These are phyloP conservation scores for Francoa sonchifolia DNA, from an alignment of 441 rosid genomes.

Conservation along the genomic window DNA sequence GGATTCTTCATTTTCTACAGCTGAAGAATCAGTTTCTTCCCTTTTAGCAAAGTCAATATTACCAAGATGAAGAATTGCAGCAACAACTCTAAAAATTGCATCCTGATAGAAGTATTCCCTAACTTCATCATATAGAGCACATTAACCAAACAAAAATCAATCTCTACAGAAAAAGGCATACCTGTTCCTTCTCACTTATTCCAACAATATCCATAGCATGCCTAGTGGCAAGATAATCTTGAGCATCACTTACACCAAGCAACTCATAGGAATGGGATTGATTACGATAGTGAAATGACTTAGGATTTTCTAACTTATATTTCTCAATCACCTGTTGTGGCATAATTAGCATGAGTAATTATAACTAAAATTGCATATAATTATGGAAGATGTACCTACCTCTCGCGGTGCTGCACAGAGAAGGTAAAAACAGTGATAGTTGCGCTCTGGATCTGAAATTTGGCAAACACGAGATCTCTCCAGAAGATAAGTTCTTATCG, in stretches of 20 bases:
- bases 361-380: neutral
- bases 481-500: constrained; percentile 56
- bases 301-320: constrained; percentile 43
- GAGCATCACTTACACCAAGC: constrained; percentile 53
- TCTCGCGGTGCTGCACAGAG: constrained; percentile 69
- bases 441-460: constrained; percentile 60
- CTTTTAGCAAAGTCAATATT: constrained; percentile 56
- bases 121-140: neutral
- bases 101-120: constrained; percentile 30
- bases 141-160: constrained; percentile 3
- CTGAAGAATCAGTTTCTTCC: constrained; percentile 48
- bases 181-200: constrained; percentile 57
- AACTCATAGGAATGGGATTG: constrained; percentile 49
- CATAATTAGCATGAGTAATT: constrained; percentile 15
- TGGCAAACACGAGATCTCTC: constrained; percentile 74
- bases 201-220: constrained; percentile 73
- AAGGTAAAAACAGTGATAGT: constrained; percentile 65
- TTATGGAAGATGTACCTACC: constrained; percentile 18
- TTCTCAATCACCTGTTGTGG: constrained; percentile 41
- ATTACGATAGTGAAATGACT: constrained; percentile 48
- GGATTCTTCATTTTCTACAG: constrained; percentile 42
- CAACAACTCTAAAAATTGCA: constrained; percentile 64
- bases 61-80: constrained; percentile 68
- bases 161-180: constrained; percentile 10
- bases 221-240: constrained; percentile 50